These are phyloP conservation scores for Trichomonas gallinae DNA, from an alignment of 208 protist genomes.

Conservation along the genomic window DNA sequence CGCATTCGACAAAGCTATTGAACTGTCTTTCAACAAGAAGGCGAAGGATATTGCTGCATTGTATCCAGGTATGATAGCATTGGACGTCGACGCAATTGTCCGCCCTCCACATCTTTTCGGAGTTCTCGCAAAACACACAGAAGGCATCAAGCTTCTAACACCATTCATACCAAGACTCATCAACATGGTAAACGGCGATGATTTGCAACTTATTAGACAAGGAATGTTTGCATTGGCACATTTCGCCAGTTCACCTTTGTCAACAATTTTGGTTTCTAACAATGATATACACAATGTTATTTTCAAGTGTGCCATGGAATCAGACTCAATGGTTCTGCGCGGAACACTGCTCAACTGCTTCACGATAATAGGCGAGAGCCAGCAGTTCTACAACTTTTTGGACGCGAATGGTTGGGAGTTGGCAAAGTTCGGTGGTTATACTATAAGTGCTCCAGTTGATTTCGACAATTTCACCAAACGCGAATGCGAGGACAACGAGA, in stretches of 20 bases:
- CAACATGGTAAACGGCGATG: background rate
- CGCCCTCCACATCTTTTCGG: background rate
- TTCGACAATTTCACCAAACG: background rate
- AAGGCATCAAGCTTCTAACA: background rate
- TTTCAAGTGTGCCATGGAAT: background rate
- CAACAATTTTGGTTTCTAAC: background rate
- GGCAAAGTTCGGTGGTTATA: background rate
- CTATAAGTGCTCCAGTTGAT: background rate
- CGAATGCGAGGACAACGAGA: background rate
- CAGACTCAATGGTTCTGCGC: background rate
- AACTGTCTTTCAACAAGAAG: background rate
- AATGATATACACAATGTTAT: background rate
- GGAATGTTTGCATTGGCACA: background rate
- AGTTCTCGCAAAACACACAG: background rate
- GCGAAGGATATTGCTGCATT: background rate
- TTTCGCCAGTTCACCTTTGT: background rate
- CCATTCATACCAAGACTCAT: background rate
- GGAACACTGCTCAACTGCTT: background rate
- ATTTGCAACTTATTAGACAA: background rate
- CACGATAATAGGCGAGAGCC: background rate
- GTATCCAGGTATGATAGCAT: background rate
- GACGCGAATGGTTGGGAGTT: background rate
- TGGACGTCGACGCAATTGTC: background rate
- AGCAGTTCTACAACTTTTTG: background rate
- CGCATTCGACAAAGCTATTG: background rate